phyloP scores from a whole-genome alignment of 164 flowering plant genomes.

The Stephania japonica region DNA sequence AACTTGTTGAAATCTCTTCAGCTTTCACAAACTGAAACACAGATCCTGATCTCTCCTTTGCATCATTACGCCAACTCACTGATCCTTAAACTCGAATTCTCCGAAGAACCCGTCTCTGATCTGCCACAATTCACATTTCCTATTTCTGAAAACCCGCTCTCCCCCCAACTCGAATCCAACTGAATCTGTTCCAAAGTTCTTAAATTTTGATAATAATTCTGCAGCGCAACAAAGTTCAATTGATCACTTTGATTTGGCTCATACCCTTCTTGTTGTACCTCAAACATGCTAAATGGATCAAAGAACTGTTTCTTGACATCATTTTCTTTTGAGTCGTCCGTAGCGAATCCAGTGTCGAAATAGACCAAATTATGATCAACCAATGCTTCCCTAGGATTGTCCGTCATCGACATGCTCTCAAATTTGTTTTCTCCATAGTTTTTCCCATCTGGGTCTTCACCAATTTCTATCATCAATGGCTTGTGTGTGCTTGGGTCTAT shows the following conservation, averaged over 20 bases:
- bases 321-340: background rate
- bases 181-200: background rate
- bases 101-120: background rate
- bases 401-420: background rate
- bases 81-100: background rate
- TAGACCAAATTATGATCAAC: background rate
- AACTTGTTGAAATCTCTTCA: background rate
- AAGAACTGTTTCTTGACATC: background rate
- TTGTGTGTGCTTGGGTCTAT: slow-evolving; percentile 1
- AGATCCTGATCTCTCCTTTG: background rate
- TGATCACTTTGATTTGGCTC: background rate
- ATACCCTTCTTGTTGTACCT: background rate
- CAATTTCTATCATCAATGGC: background rate
- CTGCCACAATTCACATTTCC: background rate
- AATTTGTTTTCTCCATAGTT: background rate
- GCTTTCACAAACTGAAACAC: background rate
- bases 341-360: background rate
- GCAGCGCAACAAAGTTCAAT: background rate
- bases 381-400: no score
- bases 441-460: background rate
- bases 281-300: background rate
- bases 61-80: background rate
- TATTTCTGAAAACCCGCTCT: background rate
- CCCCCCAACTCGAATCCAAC: background rate
- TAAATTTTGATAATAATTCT: background rate